Percentiles rank a stretch among this genome's conserved stretches.
phyloP scores from a whole-genome alignment of 2,329 filamentous ascomycete species.

The Fusarium phyllophilum region DNA sequence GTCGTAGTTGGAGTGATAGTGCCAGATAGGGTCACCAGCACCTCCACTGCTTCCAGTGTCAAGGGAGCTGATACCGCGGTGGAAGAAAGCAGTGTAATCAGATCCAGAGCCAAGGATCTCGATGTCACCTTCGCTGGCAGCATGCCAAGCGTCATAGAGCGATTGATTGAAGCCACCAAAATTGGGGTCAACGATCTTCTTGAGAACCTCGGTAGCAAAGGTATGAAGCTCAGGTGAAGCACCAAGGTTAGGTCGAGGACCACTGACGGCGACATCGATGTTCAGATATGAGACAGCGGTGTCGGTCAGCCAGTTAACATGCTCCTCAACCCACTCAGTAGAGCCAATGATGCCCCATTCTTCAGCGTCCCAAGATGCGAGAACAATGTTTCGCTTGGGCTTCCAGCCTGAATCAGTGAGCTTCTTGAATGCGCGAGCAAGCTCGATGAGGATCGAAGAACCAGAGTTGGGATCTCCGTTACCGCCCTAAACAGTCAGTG shows the following conservation, averaged over 20 bases:
- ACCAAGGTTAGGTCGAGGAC: conserved; percentile 65
- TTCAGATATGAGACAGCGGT: conserved; percentile 83
- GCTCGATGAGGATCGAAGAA: conserved; percentile 79
- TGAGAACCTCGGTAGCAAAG: conserved; percentile 70
- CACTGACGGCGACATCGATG: conserved; percentile 74
- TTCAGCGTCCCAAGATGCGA: conserved; percentile 77
- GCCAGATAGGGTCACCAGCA: conserved; percentile 67
- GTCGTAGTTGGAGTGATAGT: conserved; percentile 88
- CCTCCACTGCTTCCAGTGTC: conserved; percentile 65
- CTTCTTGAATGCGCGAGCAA: conserved; percentile 76
- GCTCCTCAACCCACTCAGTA: conserved; percentile 89
- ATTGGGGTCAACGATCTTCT: conserved; percentile 66
- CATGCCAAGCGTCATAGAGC: conserved; percentile 55
- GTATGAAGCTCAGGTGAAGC: conserved; percentile 76
- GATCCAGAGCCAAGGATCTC: conserved; percentile 71
- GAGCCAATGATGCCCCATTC: conserved; percentile 85
- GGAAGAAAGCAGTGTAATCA: conserved; percentile 75
- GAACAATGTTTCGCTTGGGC: conserved; percentile 76
- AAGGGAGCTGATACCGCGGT: conserved; percentile 59
- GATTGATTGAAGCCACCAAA: conserved; percentile 62
- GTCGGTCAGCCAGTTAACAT: conserved; percentile 77
- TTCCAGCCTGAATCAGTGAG: conserved; percentile 81
- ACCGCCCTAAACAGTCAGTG: conserved; percentile 63
- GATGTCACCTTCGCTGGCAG: conserved; percentile 50
- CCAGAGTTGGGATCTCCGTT: conserved; percentile 87